These are phyloP conservation scores for Helotiales sp. DNA, from an alignment of 2,329 filamentous ascomycete species.

Conservation along the genomic window DNA sequence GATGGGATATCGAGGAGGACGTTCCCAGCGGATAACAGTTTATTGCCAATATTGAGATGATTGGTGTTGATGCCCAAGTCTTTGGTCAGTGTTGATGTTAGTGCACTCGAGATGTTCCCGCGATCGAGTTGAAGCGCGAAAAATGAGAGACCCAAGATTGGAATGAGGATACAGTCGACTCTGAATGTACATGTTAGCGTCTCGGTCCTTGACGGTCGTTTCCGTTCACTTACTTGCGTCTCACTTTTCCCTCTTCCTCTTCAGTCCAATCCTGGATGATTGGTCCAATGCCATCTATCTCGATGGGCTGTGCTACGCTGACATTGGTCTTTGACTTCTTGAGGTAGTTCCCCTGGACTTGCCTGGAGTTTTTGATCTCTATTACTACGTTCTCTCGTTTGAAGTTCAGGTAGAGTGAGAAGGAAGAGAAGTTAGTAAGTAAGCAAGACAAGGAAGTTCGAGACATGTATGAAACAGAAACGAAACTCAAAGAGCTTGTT, in stretches of 20 bases:
- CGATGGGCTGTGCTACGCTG: neutral
- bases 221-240: neutral
- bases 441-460: neutral
- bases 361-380: neutral
- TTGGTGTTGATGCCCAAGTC: constrained; percentile 13
- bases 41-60: constrained; percentile 3
- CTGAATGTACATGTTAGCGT: neutral
- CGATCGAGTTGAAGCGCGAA: constrained; percentile 14
- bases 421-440: neutral
- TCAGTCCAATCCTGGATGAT: constrained; percentile 8
- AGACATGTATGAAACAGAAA: neutral
- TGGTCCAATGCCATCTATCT: neutral
- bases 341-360: neutral
- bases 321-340: neutral
- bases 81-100: constrained; percentile 10
- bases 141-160: constrained; percentile 6
- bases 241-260: constrained; percentile 5
- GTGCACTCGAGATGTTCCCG: constrained; percentile 2
- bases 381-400: neutral
- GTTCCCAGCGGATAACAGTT: neutral
- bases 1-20: constrained; percentile 9
- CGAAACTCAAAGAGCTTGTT: neutral
- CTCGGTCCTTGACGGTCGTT: no score
- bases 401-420: neutral
- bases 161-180: constrained; percentile 10